Evolutionary conservation across 2,329 filamentous ascomycete species (phyloP), one percentile per base, ranked within the genome.

Genomic region (Monilinia polystroma): DNA sequence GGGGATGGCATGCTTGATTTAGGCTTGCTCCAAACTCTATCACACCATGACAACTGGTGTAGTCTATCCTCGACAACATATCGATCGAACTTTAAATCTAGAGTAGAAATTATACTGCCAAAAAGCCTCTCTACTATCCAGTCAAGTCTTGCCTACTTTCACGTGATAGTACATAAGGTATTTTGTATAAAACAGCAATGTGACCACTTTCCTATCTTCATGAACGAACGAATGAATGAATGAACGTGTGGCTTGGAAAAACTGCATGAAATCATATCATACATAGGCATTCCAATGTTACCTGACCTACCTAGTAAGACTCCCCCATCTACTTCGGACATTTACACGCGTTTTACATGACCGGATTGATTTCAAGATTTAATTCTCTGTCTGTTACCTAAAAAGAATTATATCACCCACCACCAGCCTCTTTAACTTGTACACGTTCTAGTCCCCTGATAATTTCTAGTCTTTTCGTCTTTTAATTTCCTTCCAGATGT

Each of bases 131-230:
- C 26, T 49, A 3, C 5, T 35, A 29, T 29, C 29, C 29, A 29
- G 3, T 23, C 43, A n/a, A 49, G 43, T 60, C 29, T 60, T n/a
- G 12, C 43, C 35, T 38, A n/a, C 43, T 23, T 35, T 32, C 57
- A 60, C 57, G 57, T 60, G 57, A 60, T 35, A 49, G 29, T 49
- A n/a, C 57, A 11, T 23, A 35, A n/a, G 35, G 35, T 20, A 49
- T 35, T 35, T 35, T 3, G 32, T 35, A 35, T 35, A 35, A 7
- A 29, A 26, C 23, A 14, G 3, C n/a, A 26, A 23, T 35, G 26
- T 59, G 29, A 32, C 43, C 26, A 59, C 29, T 59, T n/a, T 59
- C 57, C 57, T 16, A 23, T 43, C 38, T 57, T 4, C 32, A 35
- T 47, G 45, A 49, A 49, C 32, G 18, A n/a, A 29, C 6, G 32